Evolutionary conservation across 345 rosid genomes (phyloP), one percentile per base, ranked within the genome.

Genomic region (Pugionium cornutum): DNA sequence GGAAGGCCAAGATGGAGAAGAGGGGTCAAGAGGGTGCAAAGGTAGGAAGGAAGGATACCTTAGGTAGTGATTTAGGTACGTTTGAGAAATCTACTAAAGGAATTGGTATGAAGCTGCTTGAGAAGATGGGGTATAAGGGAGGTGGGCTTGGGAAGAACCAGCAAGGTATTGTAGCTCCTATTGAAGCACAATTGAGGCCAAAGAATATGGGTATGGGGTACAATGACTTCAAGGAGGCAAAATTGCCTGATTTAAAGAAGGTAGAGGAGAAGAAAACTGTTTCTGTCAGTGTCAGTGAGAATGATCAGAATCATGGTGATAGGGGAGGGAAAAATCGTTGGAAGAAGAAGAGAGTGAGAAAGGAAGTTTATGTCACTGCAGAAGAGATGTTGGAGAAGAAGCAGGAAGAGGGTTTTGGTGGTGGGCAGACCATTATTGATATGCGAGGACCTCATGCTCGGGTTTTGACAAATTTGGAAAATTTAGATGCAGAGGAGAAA

Each of bases 201-300:
- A 94, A 86, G 82, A 86, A 83, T 72, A 86, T 85, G 91, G 97
- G 99, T 39, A 77, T 94, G 87, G 96, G 99, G 2, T 94, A 82
- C 47, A 88, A 90, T 59, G 96, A 85, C 78, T 90, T 72, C 68
- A 88, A 86, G 72, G 97, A 94, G 73, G 79, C 81, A 27, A 84
- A 79, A 69, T 35, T 77, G 57, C 80, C 81, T 40, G 89, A 70
- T 49, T 40, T 78, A 49, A 77, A 74, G 52, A 73, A 75, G 55
- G 58, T 79, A 25, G 96, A 89, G 67, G 95, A 85, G 66, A 87
- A 84, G 81, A 86, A 81, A 67, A 39, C 52, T 53, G 63, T 62
- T 55, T 63, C 65, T 2, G 60, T 49, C 49, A 52, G 68, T 41
- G 50, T 51, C 7, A 44, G 51, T 31, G 69, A 62, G 59, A 69